These are phyloP conservation scores for Discostella stelligeroides DNA, from an alignment of 108 stramenopile species.

Conservation along the genomic window DNA sequence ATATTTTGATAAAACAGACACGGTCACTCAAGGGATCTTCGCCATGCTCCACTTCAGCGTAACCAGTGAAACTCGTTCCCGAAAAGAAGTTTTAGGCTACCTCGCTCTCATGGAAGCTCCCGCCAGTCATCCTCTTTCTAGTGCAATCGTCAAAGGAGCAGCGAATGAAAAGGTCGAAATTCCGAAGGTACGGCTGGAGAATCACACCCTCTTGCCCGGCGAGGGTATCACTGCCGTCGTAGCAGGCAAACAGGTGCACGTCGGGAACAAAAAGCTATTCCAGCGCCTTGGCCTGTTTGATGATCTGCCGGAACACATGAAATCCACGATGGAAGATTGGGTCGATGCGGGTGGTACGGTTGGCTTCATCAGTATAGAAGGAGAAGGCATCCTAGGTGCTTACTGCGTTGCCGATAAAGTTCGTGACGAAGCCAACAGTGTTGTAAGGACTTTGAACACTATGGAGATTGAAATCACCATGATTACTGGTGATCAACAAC, in stretches of 20 bases:
- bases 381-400: constrained; percentile 71
- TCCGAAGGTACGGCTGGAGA: constrained; percentile 43
- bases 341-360: constrained; percentile 56
- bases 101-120: constrained; percentile 72
- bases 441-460: constrained; percentile 61
- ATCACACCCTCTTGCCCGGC: constrained; percentile 65
- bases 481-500: constrained; percentile 92
- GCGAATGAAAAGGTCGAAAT: constrained; percentile 56
- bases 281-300: constrained; percentile 57
- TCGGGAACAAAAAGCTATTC: constrained; percentile 77
- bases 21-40: constrained; percentile 76
- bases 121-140: constrained; percentile 75
- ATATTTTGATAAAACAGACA: constrained; percentile 85
- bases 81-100: constrained; percentile 54
- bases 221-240: constrained; percentile 70
- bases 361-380: constrained; percentile 76
- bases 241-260: constrained; percentile 57
- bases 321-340: constrained; percentile 55
- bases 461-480: constrained; percentile 83
- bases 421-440: constrained; percentile 57
- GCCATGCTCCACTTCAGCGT: constrained; percentile 58
- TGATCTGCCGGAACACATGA: constrained; percentile 24
- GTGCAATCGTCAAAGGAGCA: constrained; percentile 67
- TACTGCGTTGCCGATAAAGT: constrained; percentile 78
- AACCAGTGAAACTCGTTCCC: constrained; percentile 20